Conservation (phyloP, 805 yeast species). For the Candida tammaniensis region DNA sequence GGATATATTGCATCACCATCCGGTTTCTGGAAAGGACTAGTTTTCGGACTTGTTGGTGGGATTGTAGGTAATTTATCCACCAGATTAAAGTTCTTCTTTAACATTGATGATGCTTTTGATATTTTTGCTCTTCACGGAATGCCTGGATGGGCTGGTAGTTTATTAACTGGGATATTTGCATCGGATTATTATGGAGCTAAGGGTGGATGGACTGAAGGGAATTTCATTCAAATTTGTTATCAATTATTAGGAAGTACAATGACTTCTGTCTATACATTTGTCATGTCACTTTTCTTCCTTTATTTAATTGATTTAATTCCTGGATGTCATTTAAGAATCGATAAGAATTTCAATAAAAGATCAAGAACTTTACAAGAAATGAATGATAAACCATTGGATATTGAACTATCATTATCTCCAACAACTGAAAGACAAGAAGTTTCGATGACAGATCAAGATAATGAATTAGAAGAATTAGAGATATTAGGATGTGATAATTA, state of each 20-base stretch:
- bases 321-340: constrained; percentile 40
- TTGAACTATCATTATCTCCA: constrained; percentile 15
- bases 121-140: constrained; percentile 44
- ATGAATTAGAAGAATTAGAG: constrained; percentile 29
- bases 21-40: constrained; percentile 40
- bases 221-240: constrained; percentile 41
- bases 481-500: constrained; percentile 36
- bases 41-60: constrained; percentile 40
- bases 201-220: constrained; percentile 42
- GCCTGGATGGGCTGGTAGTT: constrained; percentile 38
- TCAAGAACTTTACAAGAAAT: constrained; percentile 15
- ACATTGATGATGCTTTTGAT: constrained; percentile 43
- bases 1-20: constrained; percentile 34
- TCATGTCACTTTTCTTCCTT: constrained; percentile 28
- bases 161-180: constrained; percentile 41
- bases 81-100: constrained; percentile 34
- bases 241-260: constrained; percentile 37
- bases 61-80: constrained; percentile 35
- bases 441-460: constrained; percentile 2
- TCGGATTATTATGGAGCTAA: constrained; percentile 25
- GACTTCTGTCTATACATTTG: constrained; percentile 32
- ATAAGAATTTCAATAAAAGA: constrained; percentile 35
- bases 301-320: constrained; percentile 38
- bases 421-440: constrained; percentile 5
- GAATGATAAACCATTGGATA: constrained; percentile 11